Conservation (phyloP, 257 asterid species). For the Parsonsia alboflavescens region DNA sequence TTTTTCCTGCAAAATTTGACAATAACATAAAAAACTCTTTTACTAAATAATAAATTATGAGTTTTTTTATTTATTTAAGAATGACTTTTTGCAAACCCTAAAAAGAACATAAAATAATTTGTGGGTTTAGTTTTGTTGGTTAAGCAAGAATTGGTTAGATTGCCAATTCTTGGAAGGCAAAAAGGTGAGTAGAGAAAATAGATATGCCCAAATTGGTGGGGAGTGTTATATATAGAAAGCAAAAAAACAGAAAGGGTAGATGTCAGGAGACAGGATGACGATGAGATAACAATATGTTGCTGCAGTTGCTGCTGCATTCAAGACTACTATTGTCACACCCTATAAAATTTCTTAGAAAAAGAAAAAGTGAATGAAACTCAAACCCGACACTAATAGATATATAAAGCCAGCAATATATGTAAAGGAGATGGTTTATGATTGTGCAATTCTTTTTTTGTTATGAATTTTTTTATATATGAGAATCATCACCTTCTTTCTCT, state of each 20-base stretch:
- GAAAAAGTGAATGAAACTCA: not conserved
- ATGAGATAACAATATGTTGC: slow-evolving; percentile 8
- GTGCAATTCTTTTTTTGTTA: no score
- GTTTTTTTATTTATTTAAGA: no score
- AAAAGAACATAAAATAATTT: no score
- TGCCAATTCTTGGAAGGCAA: not conserved
- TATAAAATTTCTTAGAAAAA: not conserved
- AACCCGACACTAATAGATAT: not conserved
- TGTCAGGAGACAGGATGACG: slow-evolving; percentile 2
- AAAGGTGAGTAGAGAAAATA: no score
- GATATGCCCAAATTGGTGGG: not conserved
- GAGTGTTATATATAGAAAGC: not conserved
- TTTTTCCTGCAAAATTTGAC: no score
- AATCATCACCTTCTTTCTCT: not conserved
- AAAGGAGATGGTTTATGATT: not conserved
- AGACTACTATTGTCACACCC: not conserved
- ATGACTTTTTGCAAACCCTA: no score
- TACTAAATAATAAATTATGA: no score
- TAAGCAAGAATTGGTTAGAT: no score
- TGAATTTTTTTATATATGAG: not conserved
- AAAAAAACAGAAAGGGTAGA: slow-evolving; percentile 1
- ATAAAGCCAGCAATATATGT: no score
- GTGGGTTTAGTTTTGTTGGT: no score
- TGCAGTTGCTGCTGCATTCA: not conserved
- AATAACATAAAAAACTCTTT: no score